These are phyloP conservation scores for Monilinia vaccinii-corymbosi DNA, from an alignment of 2,329 filamentous ascomycete species.

Conservation along the genomic window DNA sequence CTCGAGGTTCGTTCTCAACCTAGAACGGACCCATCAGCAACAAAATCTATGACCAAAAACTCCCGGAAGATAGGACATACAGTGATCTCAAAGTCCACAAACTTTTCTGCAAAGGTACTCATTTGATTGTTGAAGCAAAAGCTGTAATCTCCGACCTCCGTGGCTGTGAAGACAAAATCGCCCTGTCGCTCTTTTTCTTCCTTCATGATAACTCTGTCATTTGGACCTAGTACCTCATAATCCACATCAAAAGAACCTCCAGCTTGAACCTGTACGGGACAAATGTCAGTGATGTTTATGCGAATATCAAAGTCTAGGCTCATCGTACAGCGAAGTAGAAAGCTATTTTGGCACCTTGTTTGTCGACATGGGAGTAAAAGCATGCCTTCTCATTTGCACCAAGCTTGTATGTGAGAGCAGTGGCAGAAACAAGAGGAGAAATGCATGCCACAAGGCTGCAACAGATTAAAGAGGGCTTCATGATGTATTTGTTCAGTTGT, in stretches of 20 bases:
- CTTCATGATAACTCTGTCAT: slow-evolving; percentile 70
- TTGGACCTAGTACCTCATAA: slow-evolving; percentile 77
- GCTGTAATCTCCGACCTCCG: slow-evolving; percentile 77
- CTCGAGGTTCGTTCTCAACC: slow-evolving; percentile 84
- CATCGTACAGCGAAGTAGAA: slow-evolving; percentile 92
- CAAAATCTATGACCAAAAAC: neutral
- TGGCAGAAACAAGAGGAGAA: slow-evolving; percentile 66
- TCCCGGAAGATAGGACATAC: slow-evolving; percentile 42
- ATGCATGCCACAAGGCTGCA: slow-evolving; percentile 64
- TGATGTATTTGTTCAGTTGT: slow-evolving; percentile 32
- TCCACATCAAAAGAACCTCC: slow-evolving; percentile 97
- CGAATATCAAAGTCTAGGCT: neutral
- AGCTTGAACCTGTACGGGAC: slow-evolving; percentile 70
- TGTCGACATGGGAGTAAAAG: slow-evolving; percentile 77
- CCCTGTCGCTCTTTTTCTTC: slow-evolving; percentile 90
- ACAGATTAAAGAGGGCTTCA: slow-evolving; percentile 56
- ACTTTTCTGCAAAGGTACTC: slow-evolving; percentile 95
- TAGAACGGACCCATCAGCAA: slow-evolving; percentile 30
- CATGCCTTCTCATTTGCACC: slow-evolving; percentile 87
- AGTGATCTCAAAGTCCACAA: slow-evolving; percentile 95
- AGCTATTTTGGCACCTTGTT: slow-evolving; percentile 78
- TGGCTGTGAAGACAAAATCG: slow-evolving; percentile 95
- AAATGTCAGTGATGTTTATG: slow-evolving; percentile 1
- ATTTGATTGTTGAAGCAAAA: slow-evolving; percentile 99
- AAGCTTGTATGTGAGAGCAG: slow-evolving; percentile 89